These are phyloP conservation scores for Erodium moschatum DNA, from an alignment of 441 rosid genomes.

Conservation along the genomic window DNA sequence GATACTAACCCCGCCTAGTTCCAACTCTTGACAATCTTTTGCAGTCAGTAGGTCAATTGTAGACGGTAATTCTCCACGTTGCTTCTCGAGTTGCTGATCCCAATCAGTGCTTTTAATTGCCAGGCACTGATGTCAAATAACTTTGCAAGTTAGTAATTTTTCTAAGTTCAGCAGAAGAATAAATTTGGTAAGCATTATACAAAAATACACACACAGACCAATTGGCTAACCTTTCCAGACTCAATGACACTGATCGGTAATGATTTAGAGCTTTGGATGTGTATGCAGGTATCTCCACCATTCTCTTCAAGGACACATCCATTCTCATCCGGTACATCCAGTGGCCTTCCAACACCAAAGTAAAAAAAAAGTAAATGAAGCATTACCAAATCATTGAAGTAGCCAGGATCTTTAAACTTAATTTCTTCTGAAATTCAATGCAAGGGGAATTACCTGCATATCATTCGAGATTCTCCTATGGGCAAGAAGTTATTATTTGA, in stretches of 20 bases:
- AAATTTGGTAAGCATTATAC: conserved; percentile 1
- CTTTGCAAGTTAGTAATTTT: conserved; percentile 11
- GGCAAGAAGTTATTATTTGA: conserved; percentile 10
- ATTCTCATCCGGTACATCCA: conserved; percentile 30
- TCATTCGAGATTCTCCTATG: conserved; percentile 58
- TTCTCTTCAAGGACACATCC: conserved; percentile 35
- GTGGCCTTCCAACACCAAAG: conserved; percentile 36
- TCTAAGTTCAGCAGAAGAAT: background rate
- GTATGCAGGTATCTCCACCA: conserved; percentile 28
- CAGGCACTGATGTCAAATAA: conserved; percentile 34
- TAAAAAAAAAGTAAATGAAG: background rate
- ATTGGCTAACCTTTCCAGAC: conserved; percentile 44
- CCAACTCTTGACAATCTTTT: conserved; percentile 41
- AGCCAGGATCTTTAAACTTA: background rate
- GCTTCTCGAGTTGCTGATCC: conserved; percentile 36
- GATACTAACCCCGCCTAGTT: conserved; percentile 44
- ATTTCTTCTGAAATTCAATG: conserved; percentile 2
- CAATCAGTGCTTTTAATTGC: conserved; percentile 37
- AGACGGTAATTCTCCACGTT: conserved; percentile 37
- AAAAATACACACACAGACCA: background rate
- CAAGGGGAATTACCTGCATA: conserved; percentile 52
- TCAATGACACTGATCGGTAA: conserved; percentile 52
- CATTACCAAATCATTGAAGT: background rate
- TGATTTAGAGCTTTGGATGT: conserved; percentile 40
- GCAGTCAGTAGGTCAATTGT: conserved; percentile 47